phyloP scores from a whole-genome alignment of 345 rosid species.

The Eucalyptus pauciflora region DNA sequence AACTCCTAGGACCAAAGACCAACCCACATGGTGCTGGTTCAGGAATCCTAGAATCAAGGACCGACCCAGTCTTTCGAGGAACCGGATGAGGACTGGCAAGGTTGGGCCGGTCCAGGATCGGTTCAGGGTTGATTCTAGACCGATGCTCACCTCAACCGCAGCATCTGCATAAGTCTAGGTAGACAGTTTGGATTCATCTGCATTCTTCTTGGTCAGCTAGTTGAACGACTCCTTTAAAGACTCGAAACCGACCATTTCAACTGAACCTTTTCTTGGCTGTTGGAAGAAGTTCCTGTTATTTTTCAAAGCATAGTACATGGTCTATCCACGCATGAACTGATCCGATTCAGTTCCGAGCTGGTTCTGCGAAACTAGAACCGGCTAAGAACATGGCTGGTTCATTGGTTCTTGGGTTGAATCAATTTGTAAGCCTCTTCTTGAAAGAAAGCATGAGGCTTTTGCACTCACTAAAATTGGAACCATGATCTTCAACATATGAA shows the following conservation, averaged over 20 bases:
- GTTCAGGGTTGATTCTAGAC: too few relatives aligned
- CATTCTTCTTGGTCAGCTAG: neutral
- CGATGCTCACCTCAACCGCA: neutral
- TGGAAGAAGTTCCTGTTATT: neutral
- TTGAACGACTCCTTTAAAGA: neutral
- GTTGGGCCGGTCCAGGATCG: too few relatives aligned
- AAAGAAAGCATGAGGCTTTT: neutral
- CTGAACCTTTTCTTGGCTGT: neutral
- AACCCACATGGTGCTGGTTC: too few relatives aligned
- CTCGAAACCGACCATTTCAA: neutral
- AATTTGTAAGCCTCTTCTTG: neutral
- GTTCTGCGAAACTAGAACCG: neutral
- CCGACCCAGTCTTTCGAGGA: too few relatives aligned
- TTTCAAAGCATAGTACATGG: neutral
- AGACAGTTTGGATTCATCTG: neutral
- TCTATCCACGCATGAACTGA: neutral
- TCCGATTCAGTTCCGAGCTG: neutral
- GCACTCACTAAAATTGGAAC: neutral
- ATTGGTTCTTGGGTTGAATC: neutral
- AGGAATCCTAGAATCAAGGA: too few relatives aligned
- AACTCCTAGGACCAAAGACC: too few relatives aligned
- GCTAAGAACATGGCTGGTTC: neutral
- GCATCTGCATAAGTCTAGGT: neutral
- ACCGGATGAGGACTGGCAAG: too few relatives aligned
- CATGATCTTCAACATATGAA: neutral